These are phyloP conservation scores for Myxozyma neotropica DNA, from an alignment of 805 yeast genomes.

Conservation along the genomic window DNA sequence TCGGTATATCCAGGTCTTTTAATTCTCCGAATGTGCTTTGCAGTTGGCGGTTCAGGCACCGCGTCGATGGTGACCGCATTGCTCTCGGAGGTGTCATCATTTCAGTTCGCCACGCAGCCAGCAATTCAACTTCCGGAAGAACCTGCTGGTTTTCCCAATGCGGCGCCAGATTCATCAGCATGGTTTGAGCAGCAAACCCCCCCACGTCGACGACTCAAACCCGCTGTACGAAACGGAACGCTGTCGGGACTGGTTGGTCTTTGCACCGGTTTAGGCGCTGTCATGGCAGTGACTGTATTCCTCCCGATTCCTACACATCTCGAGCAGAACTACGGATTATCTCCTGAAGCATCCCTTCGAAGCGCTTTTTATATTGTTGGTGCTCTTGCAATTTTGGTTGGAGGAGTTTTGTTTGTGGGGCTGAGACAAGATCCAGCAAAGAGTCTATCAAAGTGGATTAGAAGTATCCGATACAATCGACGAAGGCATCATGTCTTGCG, in stretches of 20 bases:
- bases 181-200: slow-evolving; percentile 6
- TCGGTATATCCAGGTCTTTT: slow-evolving; percentile 55
- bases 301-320: slow-evolving; percentile 60
- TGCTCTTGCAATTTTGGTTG: slow-evolving; percentile 45
- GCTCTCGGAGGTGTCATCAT: slow-evolving; percentile 50
- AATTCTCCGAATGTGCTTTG: slow-evolving; percentile 57
- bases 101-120: slow-evolving; percentile 1
- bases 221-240: slow-evolving; percentile 51
- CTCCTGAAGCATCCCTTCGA: slow-evolving; percentile 51
- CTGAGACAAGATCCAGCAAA: slow-evolving; percentile 51
- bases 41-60: slow-evolving; percentile 57
- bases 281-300: slow-evolving; percentile 58
- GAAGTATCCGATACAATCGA: slow-evolving; percentile 32
- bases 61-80: slow-evolving; percentile 64
- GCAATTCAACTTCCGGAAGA: slow-evolving; percentile 6
- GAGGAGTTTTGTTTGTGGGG: slow-evolving; percentile 47
- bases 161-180: not conserved
- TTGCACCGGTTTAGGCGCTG: slow-evolving; percentile 67
- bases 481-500: slow-evolving; percentile 31
- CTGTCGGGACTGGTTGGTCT: slow-evolving; percentile 64
- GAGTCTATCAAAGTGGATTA: slow-evolving; percentile 40
- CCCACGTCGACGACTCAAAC: not conserved
- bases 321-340: slow-evolving; percentile 42
- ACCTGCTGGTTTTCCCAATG: not conserved
- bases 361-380: slow-evolving; percentile 56